phyloP scores from a whole-genome alignment of 768 basidiomycete species.

The Porphyrellus cyaneotinctus region DNA sequence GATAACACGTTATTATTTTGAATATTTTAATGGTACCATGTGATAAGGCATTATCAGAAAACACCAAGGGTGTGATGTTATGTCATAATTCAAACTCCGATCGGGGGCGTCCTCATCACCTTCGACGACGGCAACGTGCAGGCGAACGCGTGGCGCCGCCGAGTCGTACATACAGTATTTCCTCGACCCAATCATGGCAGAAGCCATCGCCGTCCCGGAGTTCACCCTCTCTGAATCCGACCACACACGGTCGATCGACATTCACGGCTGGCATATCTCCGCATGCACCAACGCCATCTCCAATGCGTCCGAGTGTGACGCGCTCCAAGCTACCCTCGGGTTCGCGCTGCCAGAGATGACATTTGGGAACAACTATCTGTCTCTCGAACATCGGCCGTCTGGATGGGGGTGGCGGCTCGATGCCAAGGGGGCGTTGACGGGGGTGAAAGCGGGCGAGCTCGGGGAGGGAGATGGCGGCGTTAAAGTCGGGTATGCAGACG shows the following conservation, averaged over 20 bases:
- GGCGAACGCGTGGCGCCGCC: background rate
- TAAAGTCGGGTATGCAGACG: conserved; percentile 91
- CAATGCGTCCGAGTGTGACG: conserved; percentile 70
- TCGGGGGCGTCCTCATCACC: conserved; percentile 1
- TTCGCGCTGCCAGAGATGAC: conserved; percentile 96
- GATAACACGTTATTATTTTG: no score
- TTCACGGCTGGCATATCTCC: conserved; percentile 66
- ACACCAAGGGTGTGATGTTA: no score
- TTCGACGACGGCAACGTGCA: conserved; percentile 3
- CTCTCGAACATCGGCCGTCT: conserved; percentile 58
- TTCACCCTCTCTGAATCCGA: conserved; percentile 69
- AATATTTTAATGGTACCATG: no score
- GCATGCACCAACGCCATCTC: conserved; percentile 76
- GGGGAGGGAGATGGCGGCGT: conserved; percentile 85
- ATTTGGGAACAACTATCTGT: conserved; percentile 79
- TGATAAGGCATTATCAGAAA: no score
- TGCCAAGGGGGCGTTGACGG: conserved; percentile 60
- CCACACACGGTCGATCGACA: conserved; percentile 63
- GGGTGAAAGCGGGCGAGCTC: conserved; percentile 74
- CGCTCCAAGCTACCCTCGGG: conserved; percentile 56
- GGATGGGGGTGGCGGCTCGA: conserved; percentile 67
- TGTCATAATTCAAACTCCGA: conserved; percentile 4
- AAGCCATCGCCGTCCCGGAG: conserved; percentile 47
- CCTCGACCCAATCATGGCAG: conserved; percentile 32
- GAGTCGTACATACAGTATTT: conserved; percentile 7